These are phyloP conservation scores for Pelargonium exstipulatum DNA, from an alignment of 441 rosid species.

Conservation along the genomic window DNA sequence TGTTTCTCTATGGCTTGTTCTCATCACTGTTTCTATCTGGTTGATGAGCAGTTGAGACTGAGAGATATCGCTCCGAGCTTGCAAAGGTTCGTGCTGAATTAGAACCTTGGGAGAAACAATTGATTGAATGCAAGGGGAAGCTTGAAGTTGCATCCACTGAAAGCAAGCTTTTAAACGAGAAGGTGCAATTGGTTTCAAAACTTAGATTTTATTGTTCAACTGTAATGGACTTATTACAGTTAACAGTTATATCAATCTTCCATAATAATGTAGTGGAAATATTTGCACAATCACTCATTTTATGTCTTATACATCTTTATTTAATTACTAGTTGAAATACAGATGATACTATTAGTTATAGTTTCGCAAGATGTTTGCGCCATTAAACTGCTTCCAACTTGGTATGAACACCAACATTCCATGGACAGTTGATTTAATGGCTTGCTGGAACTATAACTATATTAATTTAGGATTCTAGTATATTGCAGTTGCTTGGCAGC, in stretches of 20 bases:
- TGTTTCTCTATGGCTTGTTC: background rate
- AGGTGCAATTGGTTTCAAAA: conserved; percentile 41
- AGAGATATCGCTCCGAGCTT: conserved; percentile 70
- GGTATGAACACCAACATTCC: background rate
- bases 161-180: conserved; percentile 65
- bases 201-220: conserved; percentile 6
- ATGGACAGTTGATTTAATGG: background rate
- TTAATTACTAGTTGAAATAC: no score
- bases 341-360: background rate
- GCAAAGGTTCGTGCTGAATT: conserved; percentile 67
- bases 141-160: conserved; percentile 83
- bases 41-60: conserved; percentile 67
- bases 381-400: background rate
- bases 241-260: background rate
- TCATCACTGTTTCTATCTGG: conserved; percentile 12
- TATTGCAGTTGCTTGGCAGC: background rate
- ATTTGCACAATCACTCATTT: background rate
- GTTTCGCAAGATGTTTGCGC: background rate
- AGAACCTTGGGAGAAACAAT: conserved; percentile 88
- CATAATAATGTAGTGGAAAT: background rate
- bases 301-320: no score
- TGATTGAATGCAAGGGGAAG: conserved; percentile 83
- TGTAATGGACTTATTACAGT: background rate
- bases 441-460: background rate
- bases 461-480: background rate